These are phyloP conservation scores for Aspergillus baeticus DNA, from an alignment of 495 filamentous ascomycete genomes.

Conservation along the genomic window DNA sequence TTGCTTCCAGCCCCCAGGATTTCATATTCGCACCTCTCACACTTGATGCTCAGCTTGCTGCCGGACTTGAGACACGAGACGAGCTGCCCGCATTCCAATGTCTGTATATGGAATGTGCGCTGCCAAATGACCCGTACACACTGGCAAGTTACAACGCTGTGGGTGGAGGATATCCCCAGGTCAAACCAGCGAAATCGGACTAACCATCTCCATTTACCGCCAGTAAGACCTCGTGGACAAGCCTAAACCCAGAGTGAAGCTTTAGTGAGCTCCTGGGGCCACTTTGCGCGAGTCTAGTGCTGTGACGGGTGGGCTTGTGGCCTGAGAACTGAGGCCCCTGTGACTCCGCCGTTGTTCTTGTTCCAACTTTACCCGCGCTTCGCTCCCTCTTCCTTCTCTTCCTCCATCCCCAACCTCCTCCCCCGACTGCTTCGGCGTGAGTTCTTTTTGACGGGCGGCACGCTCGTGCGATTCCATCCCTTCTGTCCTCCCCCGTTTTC, in stretches of 20 bases:
- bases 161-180: no score
- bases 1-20: conserved; percentile 8
- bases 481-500: conserved; percentile 25
- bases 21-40: neutral
- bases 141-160: no score
- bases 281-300: conserved; percentile 1
- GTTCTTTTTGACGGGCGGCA: conserved; percentile 20
- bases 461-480: conserved; percentile 22
- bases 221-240: conserved; percentile 3
- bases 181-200: no score
- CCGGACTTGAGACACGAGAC: neutral
- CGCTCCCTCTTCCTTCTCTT: conserved; percentile 14
- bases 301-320: conserved; percentile 1
- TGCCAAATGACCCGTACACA: no score
- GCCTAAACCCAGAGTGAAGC: conserved; percentile 1
- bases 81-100: neutral
- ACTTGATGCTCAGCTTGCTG: neutral
- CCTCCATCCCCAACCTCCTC: conserved; percentile 12
- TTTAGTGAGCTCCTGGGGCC: conserved; percentile 4
- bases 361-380: conserved; percentile 11
- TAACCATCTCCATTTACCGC: no score
- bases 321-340: conserved; percentile 13
- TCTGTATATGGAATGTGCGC: neutral
- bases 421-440: conserved; percentile 16
- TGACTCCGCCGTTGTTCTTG: conserved; percentile 8